Base-by-base conservation (phyloP, 345 rosid genomes). In the Balakata baccata region DNA sequence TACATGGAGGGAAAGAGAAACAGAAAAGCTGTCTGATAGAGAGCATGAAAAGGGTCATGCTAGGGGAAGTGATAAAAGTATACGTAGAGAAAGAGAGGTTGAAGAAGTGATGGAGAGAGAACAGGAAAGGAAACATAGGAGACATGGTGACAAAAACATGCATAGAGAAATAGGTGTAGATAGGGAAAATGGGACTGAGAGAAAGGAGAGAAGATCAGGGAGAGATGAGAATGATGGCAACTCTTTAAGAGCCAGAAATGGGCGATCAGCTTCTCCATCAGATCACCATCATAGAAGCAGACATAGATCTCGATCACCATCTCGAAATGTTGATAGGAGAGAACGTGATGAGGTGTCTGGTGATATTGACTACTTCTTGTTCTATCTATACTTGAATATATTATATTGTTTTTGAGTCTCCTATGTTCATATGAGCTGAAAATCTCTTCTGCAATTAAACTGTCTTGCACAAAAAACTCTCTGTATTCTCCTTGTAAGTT, bases 311-410 rank as follows among this genome's bases (percentile, higher is more conserved):
- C 79, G 46, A 51, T 92, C 96, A 1, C 92, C 95, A 3, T 77
- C 3, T 50, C 74, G 75, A 62, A 78, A 72, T 63, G 73, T 78
- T 74, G 84, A 77, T 80, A 78, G 69, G 45, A 81, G 86, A 80
- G 80, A 81, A 54, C 87, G 58, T 58, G 85, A 85, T 43, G 90
- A 94, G 98, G 98, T 92, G 78, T 77, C 81, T 81, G 81, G 73
- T 86, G 79, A 84, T 81, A 78, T 77, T 80, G 69, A 77, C 53
- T 72, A 78, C 77, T 71, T 65, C 64, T 52, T 50, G n/a, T 23
- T 63, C 59, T 57, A 39, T 46, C n/a, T 67, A 17, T 13, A 43
- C 52, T 23, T 18, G 56, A 5, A 22, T 61, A 34, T 22, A 64
- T 47, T 70, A 5, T n/a, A 17, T 72, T 63, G 7, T 43, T 43